These are phyloP conservation scores for Cytospora piceae DNA, from an alignment of 2,329 filamentous ascomycete genomes.

Conservation along the genomic window DNA sequence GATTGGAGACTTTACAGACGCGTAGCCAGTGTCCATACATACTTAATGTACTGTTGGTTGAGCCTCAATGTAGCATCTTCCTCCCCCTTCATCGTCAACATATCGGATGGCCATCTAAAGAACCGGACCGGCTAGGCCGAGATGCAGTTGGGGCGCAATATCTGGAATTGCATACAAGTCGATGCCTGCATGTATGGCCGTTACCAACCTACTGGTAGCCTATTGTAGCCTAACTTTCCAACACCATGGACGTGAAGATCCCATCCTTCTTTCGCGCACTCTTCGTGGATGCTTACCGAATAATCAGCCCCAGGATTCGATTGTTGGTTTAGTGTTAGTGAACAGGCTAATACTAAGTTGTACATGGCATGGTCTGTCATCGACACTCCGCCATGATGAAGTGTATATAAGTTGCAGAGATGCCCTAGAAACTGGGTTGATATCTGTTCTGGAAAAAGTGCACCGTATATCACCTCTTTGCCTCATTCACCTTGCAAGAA, in stretches of 20 bases:
- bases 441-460: not conserved
- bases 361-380: not conserved
- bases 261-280: too few relatives aligned
- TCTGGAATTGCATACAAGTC: not conserved
- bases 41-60: not conserved
- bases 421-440: not conserved
- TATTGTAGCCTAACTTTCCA: not conserved
- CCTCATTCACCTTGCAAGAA: not conserved
- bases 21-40: not conserved
- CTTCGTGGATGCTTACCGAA: not conserved
- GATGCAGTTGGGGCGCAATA: not conserved
- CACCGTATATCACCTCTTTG: not conserved
- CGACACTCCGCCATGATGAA: not conserved
- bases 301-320: too few relatives aligned
- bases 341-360: not conserved
- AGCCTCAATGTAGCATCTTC: not conserved
- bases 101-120: not conserved
- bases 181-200: not conserved
- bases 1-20: not conserved
- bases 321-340: not conserved
- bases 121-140: not conserved
- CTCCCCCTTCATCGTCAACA: not conserved
- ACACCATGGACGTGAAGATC: not conserved
- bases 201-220: slow-evolving; percentile 15
- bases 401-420: slow-evolving; percentile 8